A percentile compares a stretch with the other conserved stretches of the same genome.
These are phyloP conservation scores for Chlamydomonas incerta DNA, from an alignment of 139 green algal genomes.

Conservation along the genomic window DNA sequence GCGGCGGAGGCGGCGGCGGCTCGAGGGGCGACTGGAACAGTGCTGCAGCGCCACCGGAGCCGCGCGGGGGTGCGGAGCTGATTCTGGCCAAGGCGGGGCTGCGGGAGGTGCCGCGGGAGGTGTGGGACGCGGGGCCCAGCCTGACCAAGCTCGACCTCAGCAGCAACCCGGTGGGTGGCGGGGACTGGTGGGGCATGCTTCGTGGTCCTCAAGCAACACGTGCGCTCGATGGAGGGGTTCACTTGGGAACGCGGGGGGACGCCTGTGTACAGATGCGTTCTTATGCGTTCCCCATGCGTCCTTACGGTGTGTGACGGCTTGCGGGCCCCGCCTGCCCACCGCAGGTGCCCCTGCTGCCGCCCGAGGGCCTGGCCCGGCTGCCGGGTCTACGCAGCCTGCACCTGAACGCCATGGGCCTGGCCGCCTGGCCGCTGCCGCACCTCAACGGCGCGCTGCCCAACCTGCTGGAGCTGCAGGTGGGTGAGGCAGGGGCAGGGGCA, in stretches of 20 bases:
- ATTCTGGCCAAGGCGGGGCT: constrained; percentile 37
- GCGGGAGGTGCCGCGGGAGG: constrained; percentile 36
- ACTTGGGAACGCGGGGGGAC: too few relatives aligned
- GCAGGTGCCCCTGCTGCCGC: not conserved
- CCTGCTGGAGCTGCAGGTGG: constrained; percentile 49
- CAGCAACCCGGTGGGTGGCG: constrained; percentile 44
- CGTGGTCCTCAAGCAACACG: too few relatives aligned
- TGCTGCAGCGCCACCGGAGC: too few relatives aligned
- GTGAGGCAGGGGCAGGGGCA: too few relatives aligned
- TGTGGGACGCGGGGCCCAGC: constrained; percentile 4
- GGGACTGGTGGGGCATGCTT: too few relatives aligned
- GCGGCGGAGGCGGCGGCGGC: not conserved
- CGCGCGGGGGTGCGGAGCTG: constrained; percentile 9
- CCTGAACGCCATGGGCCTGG: constrained; percentile 46
- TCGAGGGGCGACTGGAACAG: not conserved
- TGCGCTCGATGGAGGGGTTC: too few relatives aligned
- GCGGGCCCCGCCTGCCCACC: not conserved
- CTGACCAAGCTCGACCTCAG: constrained; percentile 49
- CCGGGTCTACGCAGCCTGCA: constrained; percentile 20
- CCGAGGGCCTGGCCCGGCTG: constrained; percentile 29
- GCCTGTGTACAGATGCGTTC: too few relatives aligned
- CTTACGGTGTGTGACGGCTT: too few relatives aligned
- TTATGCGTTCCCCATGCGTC: too few relatives aligned
- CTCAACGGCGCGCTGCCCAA: constrained; percentile 3
- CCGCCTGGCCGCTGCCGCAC: constrained; percentile 50